Percentiles rank a stretch among this genome's conserved stretches.
phyloP scores from a whole-genome alignment of 208 protist species.

The Leptomonas pyrrhocoris region DNA sequence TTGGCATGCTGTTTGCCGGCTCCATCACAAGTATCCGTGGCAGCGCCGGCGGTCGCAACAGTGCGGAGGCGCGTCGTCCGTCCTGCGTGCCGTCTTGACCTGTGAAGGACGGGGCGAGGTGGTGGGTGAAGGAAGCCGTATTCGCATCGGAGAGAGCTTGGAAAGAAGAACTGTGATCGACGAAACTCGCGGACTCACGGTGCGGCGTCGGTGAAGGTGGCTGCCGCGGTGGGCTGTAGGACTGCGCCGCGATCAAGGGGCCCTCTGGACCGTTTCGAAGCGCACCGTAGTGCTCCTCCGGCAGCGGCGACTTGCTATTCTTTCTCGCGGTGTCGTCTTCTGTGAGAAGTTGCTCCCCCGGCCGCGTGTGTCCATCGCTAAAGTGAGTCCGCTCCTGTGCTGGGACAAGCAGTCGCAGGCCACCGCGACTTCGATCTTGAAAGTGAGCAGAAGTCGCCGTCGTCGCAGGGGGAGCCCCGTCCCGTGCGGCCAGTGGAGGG shows the following conservation, averaged over 20 bases:
- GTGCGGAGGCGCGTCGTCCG: not conserved
- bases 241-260: not conserved
- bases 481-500: not conserved
- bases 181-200: no score
- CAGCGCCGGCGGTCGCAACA: not conserved
- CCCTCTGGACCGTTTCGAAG: not conserved
- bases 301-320: not conserved
- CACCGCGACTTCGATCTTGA: constrained; percentile 1
- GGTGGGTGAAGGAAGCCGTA: not conserved
- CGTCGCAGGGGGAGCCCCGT: not conserved
- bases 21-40: not conserved
- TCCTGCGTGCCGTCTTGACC: not conserved
- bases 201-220: no score
- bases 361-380: not conserved
- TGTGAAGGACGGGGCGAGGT: not conserved
- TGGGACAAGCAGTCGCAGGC: constrained; percentile 1
- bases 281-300: not conserved
- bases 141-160: not conserved
- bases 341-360: not conserved
- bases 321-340: not conserved
- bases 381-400: not conserved
- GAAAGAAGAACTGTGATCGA: not conserved
- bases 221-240: not conserved
- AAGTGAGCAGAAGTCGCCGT: not conserved
- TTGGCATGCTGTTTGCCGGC: not conserved